Conservation (phyloP, 305 asterid species). For the Coffea humblotiana region DNA sequence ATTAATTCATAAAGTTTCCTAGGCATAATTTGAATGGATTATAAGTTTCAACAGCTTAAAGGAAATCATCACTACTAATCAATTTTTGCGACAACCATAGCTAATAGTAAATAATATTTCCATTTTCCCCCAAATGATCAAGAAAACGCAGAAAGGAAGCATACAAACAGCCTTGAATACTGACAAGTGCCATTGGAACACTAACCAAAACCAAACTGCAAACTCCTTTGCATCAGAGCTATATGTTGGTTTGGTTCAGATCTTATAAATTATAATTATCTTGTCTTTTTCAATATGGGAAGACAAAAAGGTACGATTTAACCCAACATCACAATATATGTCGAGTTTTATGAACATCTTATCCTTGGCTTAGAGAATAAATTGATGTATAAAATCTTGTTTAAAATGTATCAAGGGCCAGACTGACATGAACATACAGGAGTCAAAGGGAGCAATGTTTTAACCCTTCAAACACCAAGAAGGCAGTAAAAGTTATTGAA, state of each 20-base stretch:
- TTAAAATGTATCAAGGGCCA: neutral
- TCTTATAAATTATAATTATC: neutral
- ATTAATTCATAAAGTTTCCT: too few relatives aligned
- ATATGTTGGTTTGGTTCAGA: neutral
- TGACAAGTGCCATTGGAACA: neutral
- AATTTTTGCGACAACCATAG: too few relatives aligned
- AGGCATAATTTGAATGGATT: too few relatives aligned
- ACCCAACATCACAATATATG: neutral
- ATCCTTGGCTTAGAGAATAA: neutral
- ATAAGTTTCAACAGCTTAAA: too few relatives aligned
- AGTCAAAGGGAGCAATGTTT: neutral
- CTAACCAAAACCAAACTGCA: neutral
- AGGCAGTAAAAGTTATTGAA: neutral
- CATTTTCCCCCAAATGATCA: neutral
- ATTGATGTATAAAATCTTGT: neutral
- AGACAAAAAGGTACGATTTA: neutral
- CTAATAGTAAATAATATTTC: too few relatives aligned
- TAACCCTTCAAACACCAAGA: neutral
- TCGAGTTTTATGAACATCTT: neutral
- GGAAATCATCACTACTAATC: too few relatives aligned
- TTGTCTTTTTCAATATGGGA: neutral
- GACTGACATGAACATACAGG: neutral
- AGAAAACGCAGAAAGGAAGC: too few relatives aligned
- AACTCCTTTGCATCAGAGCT: neutral
- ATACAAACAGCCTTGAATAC: neutral